Percentiles rank a stretch among this genome's conserved stretches.
Evolutionary conservation across 352 stramenopile genomes (phyloP).

Genomic region (Globisporangium okanoganense): DNA sequence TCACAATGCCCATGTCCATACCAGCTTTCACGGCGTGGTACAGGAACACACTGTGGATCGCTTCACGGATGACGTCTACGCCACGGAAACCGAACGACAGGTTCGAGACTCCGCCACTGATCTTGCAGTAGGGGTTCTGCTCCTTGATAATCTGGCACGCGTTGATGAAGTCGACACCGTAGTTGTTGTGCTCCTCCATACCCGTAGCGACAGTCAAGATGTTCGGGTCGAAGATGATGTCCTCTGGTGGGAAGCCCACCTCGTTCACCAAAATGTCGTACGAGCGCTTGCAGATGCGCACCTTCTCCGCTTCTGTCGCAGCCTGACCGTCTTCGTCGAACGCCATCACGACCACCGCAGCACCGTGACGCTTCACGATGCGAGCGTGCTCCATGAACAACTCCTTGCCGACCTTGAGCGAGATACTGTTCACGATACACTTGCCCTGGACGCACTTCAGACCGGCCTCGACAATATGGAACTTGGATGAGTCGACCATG

Average conservation of each 20-base stretch:
- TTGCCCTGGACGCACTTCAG: constrained; percentile 98
- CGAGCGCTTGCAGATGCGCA: constrained; percentile 97
- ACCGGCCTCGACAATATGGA: constrained; percentile 96
- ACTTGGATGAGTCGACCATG: constrained; percentile 98
- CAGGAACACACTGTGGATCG: constrained; percentile 96
- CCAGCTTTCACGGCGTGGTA: constrained; percentile 94
- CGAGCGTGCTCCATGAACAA: constrained; percentile 94
- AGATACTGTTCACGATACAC: constrained; percentile 97
- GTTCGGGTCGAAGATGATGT: constrained; percentile 98
- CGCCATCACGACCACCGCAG: constrained; percentile 96
- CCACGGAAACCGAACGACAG: constrained; percentile 96
- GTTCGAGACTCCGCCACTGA: constrained; percentile 96
- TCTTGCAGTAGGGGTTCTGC: constrained; percentile 93
- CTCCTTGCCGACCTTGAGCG: constrained; percentile 95
- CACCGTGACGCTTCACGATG: constrained; percentile 94
- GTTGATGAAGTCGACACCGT: constrained; percentile 98
- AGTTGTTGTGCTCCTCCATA: constrained; percentile 98
- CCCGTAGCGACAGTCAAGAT: constrained; percentile 97
- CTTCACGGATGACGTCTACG: constrained; percentile 97
- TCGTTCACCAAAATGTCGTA: constrained; percentile 97
- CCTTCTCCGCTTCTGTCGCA: constrained; percentile 93
- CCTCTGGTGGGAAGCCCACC: constrained; percentile 93
- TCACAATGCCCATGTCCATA: constrained; percentile 99
- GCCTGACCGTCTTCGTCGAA: constrained; percentile 97
- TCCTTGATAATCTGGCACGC: constrained; percentile 94